Percentiles rank a stretch among this genome's conserved stretches.
phyloP scores from a whole-genome alignment of 768 basidiomycete genomes.

The Rossbeevera mucosa region DNA sequence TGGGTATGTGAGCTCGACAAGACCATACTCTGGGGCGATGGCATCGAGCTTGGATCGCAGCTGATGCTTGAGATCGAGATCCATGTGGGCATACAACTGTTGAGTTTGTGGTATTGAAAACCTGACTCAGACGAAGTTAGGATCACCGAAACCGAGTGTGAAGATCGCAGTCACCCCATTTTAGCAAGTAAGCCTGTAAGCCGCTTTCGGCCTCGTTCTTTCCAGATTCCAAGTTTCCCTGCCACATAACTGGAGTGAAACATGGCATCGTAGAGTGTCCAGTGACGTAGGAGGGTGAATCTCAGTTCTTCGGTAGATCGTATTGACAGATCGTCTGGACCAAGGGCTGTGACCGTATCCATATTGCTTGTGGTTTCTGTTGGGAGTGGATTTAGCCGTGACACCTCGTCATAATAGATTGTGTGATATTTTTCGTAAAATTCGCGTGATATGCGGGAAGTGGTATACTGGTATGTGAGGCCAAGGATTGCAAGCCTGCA shows the following conservation, averaged over 20 bases:
- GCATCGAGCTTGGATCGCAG: conserved; percentile 79
- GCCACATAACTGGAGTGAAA: conserved; percentile 95
- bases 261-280: conserved; percentile 98
- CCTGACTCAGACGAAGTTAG: conserved; percentile 39
- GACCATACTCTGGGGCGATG: conserved; percentile 91
- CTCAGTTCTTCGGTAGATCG: conserved; percentile 84
- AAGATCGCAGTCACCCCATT: conserved; percentile 74
- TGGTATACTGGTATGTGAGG: conserved; percentile 87
- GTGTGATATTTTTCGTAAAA: conserved; percentile 78
- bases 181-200: conserved; percentile 91
- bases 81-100: conserved; percentile 93
- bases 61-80: conserved; percentile 83
- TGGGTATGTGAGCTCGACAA: conserved; percentile 88
- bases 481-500: conserved; percentile 88
- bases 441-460: conserved; percentile 81
- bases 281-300: conserved; percentile 94
- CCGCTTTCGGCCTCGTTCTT: conserved; percentile 84
- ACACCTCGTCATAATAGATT: conserved; percentile 88
- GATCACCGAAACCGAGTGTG: not conserved
- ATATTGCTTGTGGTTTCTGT: conserved; percentile 35
- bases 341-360: conserved; percentile 47
- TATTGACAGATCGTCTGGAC: conserved; percentile 82
- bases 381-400: conserved; percentile 73
- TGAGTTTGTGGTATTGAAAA: conserved; percentile 94
- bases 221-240: conserved; percentile 94